A percentile compares a stretch with the other conserved stretches of the same genome.
Conservation (phyloP, 2,329 filamentous ascomycete species). For the Myriosclerotinia scirpicola region DNA sequence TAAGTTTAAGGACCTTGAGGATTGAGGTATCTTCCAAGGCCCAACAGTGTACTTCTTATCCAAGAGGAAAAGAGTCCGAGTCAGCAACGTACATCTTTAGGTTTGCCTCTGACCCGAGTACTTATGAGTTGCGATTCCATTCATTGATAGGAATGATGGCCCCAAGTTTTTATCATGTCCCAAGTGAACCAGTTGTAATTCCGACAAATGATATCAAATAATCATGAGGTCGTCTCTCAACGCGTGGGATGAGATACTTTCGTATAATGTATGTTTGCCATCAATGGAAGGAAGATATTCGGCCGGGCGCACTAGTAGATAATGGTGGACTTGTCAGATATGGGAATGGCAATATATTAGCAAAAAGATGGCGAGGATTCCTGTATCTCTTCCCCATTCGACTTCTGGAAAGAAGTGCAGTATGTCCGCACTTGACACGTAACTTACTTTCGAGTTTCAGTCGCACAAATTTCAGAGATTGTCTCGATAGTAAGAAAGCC, state of each 20-base stretch:
- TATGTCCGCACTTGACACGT: conserved; percentile 1
- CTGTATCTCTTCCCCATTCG: neutral
- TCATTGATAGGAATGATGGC: neutral
- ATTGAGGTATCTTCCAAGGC: neutral
- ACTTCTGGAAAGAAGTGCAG: neutral
- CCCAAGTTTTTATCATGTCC: too few species aligned
- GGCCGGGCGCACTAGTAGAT: neutral
- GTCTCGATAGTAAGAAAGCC: conserved; percentile 3
- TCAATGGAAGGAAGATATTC: neutral
- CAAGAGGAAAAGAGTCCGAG: neutral
- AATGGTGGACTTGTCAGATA: neutral
- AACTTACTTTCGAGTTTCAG: neutral
- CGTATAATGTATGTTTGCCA: neutral
- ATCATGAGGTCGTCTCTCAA: conserved; percentile 3
- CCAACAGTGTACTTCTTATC: neutral
- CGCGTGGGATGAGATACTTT: neutral
- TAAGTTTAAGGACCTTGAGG: neutral
- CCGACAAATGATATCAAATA: neutral
- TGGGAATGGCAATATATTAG: neutral
- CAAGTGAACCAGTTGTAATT: neutral
- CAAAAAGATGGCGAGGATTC: neutral
- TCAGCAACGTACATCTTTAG: neutral
- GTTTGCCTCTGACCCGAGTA: neutral
- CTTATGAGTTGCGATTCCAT: neutral
- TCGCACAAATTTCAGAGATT: neutral